phyloP scores from a whole-genome alignment of 2,329 filamentous ascomycete species.

The Reticulascus tulasneorum region DNA sequence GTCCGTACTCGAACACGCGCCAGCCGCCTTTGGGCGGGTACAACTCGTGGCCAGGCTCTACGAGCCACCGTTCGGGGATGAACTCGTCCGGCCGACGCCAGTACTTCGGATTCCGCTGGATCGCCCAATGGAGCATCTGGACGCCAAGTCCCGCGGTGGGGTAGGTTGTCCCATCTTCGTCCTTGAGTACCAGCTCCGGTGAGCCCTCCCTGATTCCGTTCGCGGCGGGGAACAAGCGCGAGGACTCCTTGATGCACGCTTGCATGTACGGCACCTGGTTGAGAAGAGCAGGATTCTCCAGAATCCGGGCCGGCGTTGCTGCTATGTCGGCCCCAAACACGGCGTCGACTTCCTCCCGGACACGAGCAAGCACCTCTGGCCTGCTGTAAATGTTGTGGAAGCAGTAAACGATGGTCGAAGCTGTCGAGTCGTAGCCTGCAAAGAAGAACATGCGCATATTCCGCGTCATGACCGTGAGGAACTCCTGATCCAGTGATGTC shows the following conservation, averaged over 20 bases:
- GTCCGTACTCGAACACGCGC: constrained; percentile 47
- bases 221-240: constrained; percentile 51
- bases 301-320: constrained; percentile 1
- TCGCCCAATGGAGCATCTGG: constrained; percentile 30
- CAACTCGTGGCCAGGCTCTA: constrained; percentile 10
- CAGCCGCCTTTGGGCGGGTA: constrained; percentile 35
- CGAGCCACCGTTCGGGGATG: constrained; percentile 43
- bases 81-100: constrained; percentile 42
- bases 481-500: constrained; percentile 17
- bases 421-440: constrained; percentile 35
- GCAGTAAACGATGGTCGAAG: constrained; percentile 25
- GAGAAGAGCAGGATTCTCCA: constrained; percentile 38
- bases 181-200: constrained; percentile 33
- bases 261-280: constrained; percentile 49
- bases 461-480: constrained; percentile 21
- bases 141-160: constrained; percentile 41
- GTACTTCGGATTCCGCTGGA: constrained; percentile 34
- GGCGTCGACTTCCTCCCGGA: constrained; percentile 43
- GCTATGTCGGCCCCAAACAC: constrained; percentile 37
- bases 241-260: constrained; percentile 51
- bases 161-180: constrained; percentile 38
- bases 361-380: constrained; percentile 21
- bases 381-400: constrained; percentile 25
- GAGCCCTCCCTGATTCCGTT: constrained; percentile 36
- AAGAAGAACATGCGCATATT: constrained; percentile 33